phyloP scores from a whole-genome alignment of 2,329 filamentous ascomycete species.

The Mycosphaerella arachidis region DNA sequence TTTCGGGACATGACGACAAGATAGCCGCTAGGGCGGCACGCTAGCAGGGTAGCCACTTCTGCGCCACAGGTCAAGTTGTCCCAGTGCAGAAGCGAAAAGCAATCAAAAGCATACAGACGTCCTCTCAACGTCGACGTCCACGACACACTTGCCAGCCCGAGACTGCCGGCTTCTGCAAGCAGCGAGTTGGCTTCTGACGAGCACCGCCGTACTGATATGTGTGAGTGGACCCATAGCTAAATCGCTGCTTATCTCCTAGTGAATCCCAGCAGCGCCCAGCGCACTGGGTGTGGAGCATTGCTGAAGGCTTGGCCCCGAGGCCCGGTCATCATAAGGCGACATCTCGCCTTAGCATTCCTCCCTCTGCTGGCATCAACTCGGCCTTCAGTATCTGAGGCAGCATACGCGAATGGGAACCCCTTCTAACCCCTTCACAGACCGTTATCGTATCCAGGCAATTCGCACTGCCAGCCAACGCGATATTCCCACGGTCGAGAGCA shows the following conservation, averaged over 20 bases:
- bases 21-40: not conserved
- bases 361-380: not conserved
- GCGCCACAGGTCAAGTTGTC: not conserved
- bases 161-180: not conserved
- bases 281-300: not conserved
- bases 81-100: not conserved
- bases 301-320: not conserved
- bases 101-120: not conserved
- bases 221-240: not conserved
- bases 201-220: not conserved
- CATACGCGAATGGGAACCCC: constrained; percentile 51
- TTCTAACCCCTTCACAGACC: constrained; percentile 49
- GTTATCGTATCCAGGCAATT: constrained; percentile 48
- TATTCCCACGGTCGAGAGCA: constrained; percentile 17
- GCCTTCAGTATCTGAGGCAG: constrained; percentile 7
- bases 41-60: not conserved
- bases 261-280: not conserved
- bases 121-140: not conserved
- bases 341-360: not conserved
- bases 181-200: not conserved
- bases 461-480: constrained; percentile 32
- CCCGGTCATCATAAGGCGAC: not conserved
- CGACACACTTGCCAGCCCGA: not conserved
- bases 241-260: not conserved
- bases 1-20: not conserved